These are phyloP conservation scores for Didymella exigua DNA, from an alignment of 2,329 filamentous ascomycete genomes.

Conservation along the genomic window DNA sequence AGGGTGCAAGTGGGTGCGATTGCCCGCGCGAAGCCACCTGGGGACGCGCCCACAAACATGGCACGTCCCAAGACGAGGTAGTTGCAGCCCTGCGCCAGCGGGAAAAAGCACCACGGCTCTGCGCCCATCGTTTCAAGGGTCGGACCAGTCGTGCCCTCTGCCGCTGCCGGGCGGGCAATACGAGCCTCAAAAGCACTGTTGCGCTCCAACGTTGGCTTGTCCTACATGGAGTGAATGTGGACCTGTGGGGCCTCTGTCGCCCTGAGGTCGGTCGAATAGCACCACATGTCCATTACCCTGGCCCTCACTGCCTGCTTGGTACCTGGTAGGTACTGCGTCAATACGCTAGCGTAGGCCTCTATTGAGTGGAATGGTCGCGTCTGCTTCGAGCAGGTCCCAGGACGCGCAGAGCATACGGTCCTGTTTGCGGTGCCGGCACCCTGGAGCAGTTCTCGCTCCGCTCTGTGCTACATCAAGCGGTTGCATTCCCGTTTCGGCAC, in stretches of 20 bases:
- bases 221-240: constrained; percentile 5
- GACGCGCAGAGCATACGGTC: constrained; percentile 18
- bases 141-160: constrained; percentile 7
- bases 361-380: constrained; percentile 20
- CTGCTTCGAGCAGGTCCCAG: constrained; percentile 12
- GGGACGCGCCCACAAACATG: not conserved
- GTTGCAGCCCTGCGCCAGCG: constrained; percentile 3
- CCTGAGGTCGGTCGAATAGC: constrained; percentile 7
- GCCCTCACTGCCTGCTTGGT: constrained; percentile 9
- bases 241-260: not conserved
- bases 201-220: constrained; percentile 6
- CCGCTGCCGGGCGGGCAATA: constrained; percentile 10
- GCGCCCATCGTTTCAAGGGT: constrained; percentile 9
- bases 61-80: constrained; percentile 5
- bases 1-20: not conserved
- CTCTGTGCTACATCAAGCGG: constrained; percentile 25
- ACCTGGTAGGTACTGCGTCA: constrained; percentile 10
- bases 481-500: constrained; percentile 21
- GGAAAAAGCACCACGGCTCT: constrained; percentile 13
- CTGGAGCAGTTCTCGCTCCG: constrained; percentile 22
- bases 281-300: constrained; percentile 7
- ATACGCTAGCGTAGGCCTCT: constrained; percentile 24
- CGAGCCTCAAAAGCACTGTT: constrained; percentile 4
- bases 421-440: constrained; percentile 35
- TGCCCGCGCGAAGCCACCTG: not conserved